Base-by-base conservation (phyloP, 2,329 filamentous ascomycete genomes). In the Fusarium sp. region DNA sequence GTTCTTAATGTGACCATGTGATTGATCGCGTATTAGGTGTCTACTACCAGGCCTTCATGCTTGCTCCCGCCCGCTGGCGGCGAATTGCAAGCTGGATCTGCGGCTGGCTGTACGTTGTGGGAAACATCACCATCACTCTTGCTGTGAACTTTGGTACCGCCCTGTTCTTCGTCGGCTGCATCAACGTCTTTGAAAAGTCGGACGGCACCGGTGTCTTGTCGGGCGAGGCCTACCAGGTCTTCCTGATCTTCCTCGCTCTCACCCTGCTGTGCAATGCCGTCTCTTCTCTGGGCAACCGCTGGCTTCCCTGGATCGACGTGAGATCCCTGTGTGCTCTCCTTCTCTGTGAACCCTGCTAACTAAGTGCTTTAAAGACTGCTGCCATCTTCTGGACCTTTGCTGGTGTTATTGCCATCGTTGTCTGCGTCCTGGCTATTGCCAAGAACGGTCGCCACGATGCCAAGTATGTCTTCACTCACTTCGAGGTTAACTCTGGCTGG, bases 101-200 rank as follows among this genome's bases (percentile, higher is more conserved):
- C 74, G 93, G 93, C 70, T 95, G 93, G 93, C 86, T 92, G 25
- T 95, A 93, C 80, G 89, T 94, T 20, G 91, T 94, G 61, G 94
- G 94, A 68, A 95, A 95, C 83, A 92, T 95, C 81, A 94, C 92
- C 75, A 95, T 95, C 76, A 95, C 93, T 0, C 86, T 95, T n/a
- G 89, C 92, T n/a, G 93, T 95, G 80, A 94, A 94, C 85, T 95
- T 95, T 77, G 93, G 92, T 8, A 94, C 93, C 5, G 93, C 91
- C 0, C 89, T 95, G 74, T 88, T 90, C 81, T 82, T 89, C 67
- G 85, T 89, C 66, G 86, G 84, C 16, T 89, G 87, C 78, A 80
- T 91, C 81, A 89, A 90, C 67, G 86, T 91, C 39, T 91, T 90
- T 68, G 83, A 88, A 65, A 81, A 82, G 4, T 80, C 83, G 39